phyloP scores from a whole-genome alignment of 306 rosid genomes.

The Cicer cuneatum region DNA sequence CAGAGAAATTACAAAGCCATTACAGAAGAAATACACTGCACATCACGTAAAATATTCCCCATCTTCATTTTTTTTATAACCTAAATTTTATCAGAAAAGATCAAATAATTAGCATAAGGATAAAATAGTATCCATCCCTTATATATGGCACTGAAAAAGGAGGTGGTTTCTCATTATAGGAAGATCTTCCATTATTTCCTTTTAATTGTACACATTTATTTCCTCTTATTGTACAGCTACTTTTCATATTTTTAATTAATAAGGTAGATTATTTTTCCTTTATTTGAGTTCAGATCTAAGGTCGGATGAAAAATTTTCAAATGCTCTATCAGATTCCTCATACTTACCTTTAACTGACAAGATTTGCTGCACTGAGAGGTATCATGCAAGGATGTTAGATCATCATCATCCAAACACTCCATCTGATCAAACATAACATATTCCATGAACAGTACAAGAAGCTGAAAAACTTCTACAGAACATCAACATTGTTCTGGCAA shows the following conservation, averaged over 20 bases:
- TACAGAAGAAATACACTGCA: constrained; percentile 19
- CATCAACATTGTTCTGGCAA: constrained; percentile 15
- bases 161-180: background rate
- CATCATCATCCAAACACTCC: constrained; percentile 51
- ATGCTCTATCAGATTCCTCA: constrained; percentile 29
- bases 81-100: background rate
- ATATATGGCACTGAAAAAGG: constrained; percentile 3
- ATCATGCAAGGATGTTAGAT: constrained; percentile 43
- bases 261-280: background rate
- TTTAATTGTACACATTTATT: background rate
- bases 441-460: constrained; percentile 37
- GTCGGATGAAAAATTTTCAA: constrained; percentile 25
- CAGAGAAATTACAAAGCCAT: constrained; percentile 28
- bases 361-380: constrained; percentile 51
- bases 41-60: constrained; percentile 11
- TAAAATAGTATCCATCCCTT: background rate
- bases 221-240: background rate
- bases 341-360: constrained; percentile 79
- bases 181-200: background rate
- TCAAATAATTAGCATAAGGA: background rate
- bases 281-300: constrained; percentile 19
- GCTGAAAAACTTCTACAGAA: constrained; percentile 19
- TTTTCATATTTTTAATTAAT: too few relatives aligned
- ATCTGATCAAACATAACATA: constrained; percentile 59
- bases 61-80: background rate